Base-by-base conservation (phyloP, 805 yeast genomes). In the Komagataella kurtzmanii region DNA sequence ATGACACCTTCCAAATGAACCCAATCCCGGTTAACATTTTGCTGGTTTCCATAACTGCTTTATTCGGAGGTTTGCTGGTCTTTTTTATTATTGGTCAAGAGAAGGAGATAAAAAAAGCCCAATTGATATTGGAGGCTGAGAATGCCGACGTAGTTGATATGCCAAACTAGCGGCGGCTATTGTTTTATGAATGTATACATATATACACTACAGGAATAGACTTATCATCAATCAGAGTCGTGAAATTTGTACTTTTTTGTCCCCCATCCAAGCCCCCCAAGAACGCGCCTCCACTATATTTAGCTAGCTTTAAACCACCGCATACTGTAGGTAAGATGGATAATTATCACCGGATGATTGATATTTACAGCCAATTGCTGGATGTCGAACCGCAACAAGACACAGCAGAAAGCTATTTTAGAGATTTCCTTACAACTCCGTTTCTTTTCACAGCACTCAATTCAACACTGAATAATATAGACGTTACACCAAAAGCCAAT, bases 21-120 rank as follows among this genome's bases (percentile, higher is more conserved):
- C 97, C 98, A 18, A 73, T 73, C 2, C 97, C 97, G 0, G 76
- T 88, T 21, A 90, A 90, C 63, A 46, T 69, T 0, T 53, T 73
- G 1, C 70, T 91, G 53, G 72, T 87, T 1, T 52, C 61, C 0
- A 58, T 76, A 40, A 87, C 95, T 2, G 63, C 74, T 1, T 30
- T 83, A 3, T 68, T 79, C 54, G 87, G 84, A 1, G 53, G 62
- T 3, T 51, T 65, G 2, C 67, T 81, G 55, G 61, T 80, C 24
- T 56, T 57, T 12, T 77, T 60, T 56, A 79, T 81, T 46, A 66
- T 63, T 24, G 53, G 59, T 7, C 75, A 74, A 56, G 69, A 74
- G 44, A 62, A 63, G 48, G 59, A 60, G 46, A 63, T 82, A 49
- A 71, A 72, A 46, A 75, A 87, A 58, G 68, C 69, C 49, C 72